Base-by-base conservation (phyloP, 257 asterid species). In the Scutellaria galericulata region DNA sequence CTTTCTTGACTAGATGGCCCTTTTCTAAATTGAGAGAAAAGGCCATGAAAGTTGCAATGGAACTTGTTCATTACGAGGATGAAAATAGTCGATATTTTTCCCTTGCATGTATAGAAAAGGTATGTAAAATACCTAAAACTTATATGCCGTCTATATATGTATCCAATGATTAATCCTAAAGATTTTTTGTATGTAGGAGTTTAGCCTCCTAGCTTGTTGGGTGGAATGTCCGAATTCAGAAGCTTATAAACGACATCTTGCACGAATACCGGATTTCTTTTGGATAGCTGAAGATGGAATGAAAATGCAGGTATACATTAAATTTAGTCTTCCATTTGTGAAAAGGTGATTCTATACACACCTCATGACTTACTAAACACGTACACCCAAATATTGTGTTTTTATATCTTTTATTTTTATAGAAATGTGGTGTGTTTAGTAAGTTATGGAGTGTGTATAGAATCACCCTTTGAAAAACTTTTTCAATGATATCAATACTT, bases 221-320 rank as follows among this genome's bases (percentile, higher is more conserved):
- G 96, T 85, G 13, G 96, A 89, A 37, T 86, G 82, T 75, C 93
- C 93, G 4, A 82, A 82, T 66, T 83, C 89, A 0, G 83, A 75
- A 4, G 84, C 86, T 0, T 80, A 69, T 61, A 83, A 77, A 65
- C 68, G 75, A 27, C 92, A 88, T 54, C 79, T 88, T 39, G 87
- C 95, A 22, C 77, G 92, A 7, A 6, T 86, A 18, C 86, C 89
- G 0, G 92, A 88, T 78, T 86, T 76, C 70, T 76, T 80, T 41
- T 89, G 91, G 93, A 64, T 89, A 22, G 90, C 91, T 47, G 96
- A 89, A 82, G 96, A 89, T 68, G 93, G 96, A 56, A 61, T 87
- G 85, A 89, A 87, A 76, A 73, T 88, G 72, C 89, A 88, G 89
- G 94, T 27, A 63, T 13, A 10, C 6, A 6, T 6, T 39, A n/a